Conservation (phyloP, 2,329 filamentous ascomycete genomes). For the Rhynchosporium secalis region DNA sequence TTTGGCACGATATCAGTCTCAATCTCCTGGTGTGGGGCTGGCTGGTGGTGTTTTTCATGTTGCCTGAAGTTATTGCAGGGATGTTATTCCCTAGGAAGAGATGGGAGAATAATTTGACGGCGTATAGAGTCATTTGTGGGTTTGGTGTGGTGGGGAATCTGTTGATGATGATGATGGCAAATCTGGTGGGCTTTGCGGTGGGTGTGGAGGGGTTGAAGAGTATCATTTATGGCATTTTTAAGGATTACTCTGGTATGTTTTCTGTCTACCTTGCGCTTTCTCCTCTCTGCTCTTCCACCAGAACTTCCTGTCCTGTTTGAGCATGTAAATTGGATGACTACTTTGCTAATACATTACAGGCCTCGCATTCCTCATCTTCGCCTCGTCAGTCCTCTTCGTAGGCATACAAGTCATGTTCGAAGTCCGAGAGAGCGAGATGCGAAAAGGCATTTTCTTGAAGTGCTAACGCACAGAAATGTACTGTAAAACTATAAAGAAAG, state of each 20-base stretch:
- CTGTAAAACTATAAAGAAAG: background rate
- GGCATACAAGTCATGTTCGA: constrained; percentile 97
- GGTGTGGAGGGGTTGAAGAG: constrained; percentile 83
- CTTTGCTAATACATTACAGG: constrained; percentile 48
- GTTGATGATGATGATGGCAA: constrained; percentile 93
- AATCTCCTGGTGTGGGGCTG: constrained; percentile 93
- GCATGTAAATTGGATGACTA: no score
- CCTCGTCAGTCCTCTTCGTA: constrained; percentile 76
- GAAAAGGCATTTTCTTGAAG: constrained; percentile 79
- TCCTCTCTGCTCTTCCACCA: constrained; percentile 4
- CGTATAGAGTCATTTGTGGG: constrained; percentile 79
- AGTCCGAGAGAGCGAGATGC: constrained; percentile 78
- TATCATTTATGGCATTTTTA: constrained; percentile 73
- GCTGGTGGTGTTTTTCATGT: constrained; percentile 90
- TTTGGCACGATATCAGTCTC: constrained; percentile 97
- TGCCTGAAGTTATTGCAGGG: constrained; percentile 77
- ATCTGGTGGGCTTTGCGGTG: constrained; percentile 91
- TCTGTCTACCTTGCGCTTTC: background rate
- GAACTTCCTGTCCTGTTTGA: constrained; percentile 27
- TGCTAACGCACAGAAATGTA: constrained; percentile 46
- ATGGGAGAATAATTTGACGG: constrained; percentile 68
- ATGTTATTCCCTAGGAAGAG: constrained; percentile 68
- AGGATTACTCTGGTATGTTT: constrained; percentile 66
- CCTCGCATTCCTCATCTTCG: constrained; percentile 67
- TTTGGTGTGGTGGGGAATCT: constrained; percentile 80